Base-by-base conservation (phyloP, 306 rosid genomes). In the Cicer bijugum region DNA sequence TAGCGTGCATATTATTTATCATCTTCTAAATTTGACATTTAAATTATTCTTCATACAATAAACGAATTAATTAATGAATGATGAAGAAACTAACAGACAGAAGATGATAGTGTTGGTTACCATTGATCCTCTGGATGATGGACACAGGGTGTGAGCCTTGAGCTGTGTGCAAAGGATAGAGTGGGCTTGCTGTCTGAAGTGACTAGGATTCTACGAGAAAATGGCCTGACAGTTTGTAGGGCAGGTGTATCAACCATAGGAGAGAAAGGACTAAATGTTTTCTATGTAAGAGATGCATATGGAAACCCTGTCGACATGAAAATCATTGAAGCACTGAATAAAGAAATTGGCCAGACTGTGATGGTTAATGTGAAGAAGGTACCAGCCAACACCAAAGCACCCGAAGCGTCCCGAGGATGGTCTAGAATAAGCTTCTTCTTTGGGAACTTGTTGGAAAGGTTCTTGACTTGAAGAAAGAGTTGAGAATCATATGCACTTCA, bases 341-440 rank as follows among this genome's bases (percentile, higher is more conserved):
- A 88, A 75, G 96, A 91, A 72, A 82, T 93, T 8, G 93, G 96
- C 3, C 81, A 87, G 69, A 90, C 84, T 8, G 83, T 82, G 84
- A 86, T 85, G 89, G 86, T 90, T 7, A 84, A 83, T 40, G 97
- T 90, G 72, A 89, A 90, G 88, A 90, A 84, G 82, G 84, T 82
- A 35, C 86, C 97, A 20, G 71, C 71, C 45, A 80, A 67, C 78
- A 77, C 88, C 69, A 85, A 77, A 78, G 87, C 78, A 50, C 82
- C 91, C n/a, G 96, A 84, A 71, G 83, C 80, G 0, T 59, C 66
- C 9, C 60, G 78, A 62, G 95, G 90, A 78, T 86, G 94, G 97
- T 85, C 87, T 28, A 93, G 89, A 79, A 87, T 88, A 4, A 87
- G 90, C 75, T 91, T 93, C 92, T 93, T 88, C 89, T 89, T 91